Evolutionary conservation across 1,284 basidiomycete genomes (phyloP).

Genomic region (Ganoderma boninense): DNA sequence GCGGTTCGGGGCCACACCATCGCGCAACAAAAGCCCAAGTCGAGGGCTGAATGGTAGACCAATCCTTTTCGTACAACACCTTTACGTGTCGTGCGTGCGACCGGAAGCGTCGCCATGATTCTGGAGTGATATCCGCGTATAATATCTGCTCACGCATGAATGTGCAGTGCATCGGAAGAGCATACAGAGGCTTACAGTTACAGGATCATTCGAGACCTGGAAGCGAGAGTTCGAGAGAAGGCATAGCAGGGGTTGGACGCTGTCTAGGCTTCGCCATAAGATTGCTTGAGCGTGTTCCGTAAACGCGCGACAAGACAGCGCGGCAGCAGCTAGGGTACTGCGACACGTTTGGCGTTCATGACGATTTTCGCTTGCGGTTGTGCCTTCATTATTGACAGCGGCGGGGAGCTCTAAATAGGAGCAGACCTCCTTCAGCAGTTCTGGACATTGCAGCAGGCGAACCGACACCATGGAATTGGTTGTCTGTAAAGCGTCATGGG

Average conservation of each 20-base stretch:
- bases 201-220: neutral
- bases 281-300: neutral
- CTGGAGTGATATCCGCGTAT: neutral
- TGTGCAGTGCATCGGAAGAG: neutral
- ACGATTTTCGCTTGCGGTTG: neutral
- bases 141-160: neutral
- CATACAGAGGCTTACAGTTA: neutral
- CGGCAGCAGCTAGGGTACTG: neutral
- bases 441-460: neutral
- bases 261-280: neutral
- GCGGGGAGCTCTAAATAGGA: neutral
- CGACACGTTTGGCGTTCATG: neutral
- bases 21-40: neutral
- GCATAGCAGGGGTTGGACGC: neutral
- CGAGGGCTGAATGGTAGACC: neutral
- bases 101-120: neutral
- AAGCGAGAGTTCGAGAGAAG: neutral
- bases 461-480: neutral
- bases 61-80: neutral
- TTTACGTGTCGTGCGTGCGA: neutral
- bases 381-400: neutral
- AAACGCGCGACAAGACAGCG: neutral
- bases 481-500: neutral
- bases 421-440: neutral
- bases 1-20: neutral